These are phyloP conservation scores for Euphorbia tirucalli DNA, from an alignment of 345 rosid genomes.

Conservation along the genomic window DNA sequence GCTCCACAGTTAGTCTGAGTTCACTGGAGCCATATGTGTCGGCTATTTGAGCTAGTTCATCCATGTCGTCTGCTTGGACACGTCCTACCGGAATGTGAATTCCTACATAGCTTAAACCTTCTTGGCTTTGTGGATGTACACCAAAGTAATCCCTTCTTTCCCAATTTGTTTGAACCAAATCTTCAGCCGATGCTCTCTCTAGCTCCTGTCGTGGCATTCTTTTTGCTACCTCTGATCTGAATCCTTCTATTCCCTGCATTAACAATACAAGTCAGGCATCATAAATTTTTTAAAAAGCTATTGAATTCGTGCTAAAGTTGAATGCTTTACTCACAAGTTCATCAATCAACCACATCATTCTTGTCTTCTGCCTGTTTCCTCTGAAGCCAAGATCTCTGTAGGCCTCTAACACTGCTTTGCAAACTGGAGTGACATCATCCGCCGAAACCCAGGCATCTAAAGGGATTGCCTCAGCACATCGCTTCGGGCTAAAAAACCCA, in stretches of 20 bases:
- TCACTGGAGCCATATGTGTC: conserved; percentile 82
- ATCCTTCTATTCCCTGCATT: conserved; percentile 81
- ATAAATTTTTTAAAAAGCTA: not conserved
- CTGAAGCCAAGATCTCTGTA: conserved; percentile 85
- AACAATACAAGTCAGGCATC: not conserved
- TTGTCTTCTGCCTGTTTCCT: conserved; percentile 85
- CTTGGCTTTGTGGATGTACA: conserved; percentile 83
- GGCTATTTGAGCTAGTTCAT: conserved; percentile 71
- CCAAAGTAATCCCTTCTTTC: conserved; percentile 79
- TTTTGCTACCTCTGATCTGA: conserved; percentile 68
- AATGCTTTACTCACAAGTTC: conserved; percentile 63
- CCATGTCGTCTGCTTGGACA: conserved; percentile 90
- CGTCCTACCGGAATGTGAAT: conserved; percentile 89
- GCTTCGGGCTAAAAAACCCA: conserved; percentile 87
- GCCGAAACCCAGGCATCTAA: conserved; percentile 94
- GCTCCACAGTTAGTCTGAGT: conserved; percentile 87
- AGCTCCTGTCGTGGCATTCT: conserved; percentile 65
- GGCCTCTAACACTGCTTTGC: conserved; percentile 81
- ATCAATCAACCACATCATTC: conserved; percentile 99
- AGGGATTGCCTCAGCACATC: conserved; percentile 90
- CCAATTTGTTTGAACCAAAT: conserved; percentile 72
- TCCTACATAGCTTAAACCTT: conserved; percentile 78
- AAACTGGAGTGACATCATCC: conserved; percentile 64
- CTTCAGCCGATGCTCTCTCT: conserved; percentile 64
- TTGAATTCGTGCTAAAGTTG: not conserved